A percentile compares a stretch with the other conserved stretches of the same genome.
Conservation (phyloP, 2,329 filamentous ascomycete genomes). For the Tolypocladium cylindrosporum region DNA sequence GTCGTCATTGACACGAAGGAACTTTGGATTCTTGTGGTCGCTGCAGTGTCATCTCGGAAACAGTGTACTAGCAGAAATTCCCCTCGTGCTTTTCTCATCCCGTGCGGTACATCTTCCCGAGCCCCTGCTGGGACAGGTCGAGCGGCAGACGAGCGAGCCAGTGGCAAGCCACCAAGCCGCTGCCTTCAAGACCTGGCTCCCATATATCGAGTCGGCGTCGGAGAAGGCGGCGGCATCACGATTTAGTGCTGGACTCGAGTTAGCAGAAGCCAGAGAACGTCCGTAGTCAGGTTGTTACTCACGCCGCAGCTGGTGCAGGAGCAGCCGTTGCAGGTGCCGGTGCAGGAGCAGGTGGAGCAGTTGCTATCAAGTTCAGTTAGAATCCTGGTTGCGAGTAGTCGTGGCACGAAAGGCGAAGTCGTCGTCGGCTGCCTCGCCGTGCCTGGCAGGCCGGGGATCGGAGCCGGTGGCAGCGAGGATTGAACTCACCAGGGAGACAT, state of each 20-base stretch:
- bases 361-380: slow-evolving; percentile 2
- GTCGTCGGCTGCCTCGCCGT: neutral
- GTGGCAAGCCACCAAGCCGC: neutral
- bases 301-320: slow-evolving; percentile 13
- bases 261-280: neutral
- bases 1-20: neutral
- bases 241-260: neutral
- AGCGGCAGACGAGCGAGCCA: neutral
- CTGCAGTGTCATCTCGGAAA: neutral
- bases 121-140: neutral
- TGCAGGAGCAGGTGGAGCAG: slow-evolving; percentile 12
- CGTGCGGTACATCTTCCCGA: neutral
- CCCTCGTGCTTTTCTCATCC: neutral
- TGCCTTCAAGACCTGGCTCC: neutral
- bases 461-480: neutral
- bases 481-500: slow-evolving; percentile 1
- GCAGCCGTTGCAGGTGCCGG: slow-evolving; percentile 12
- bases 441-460: neutral
- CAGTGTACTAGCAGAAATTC: neutral
- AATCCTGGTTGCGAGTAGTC: too few relatives aligned
- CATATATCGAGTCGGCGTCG: neutral
- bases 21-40: neutral
- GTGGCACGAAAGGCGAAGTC: neutral
- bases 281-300: neutral
- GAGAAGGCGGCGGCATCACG: neutral